These are phyloP conservation scores for Vitis hybrid DNA, from an alignment of 177 flowering plant genomes.

Conservation along the genomic window DNA sequence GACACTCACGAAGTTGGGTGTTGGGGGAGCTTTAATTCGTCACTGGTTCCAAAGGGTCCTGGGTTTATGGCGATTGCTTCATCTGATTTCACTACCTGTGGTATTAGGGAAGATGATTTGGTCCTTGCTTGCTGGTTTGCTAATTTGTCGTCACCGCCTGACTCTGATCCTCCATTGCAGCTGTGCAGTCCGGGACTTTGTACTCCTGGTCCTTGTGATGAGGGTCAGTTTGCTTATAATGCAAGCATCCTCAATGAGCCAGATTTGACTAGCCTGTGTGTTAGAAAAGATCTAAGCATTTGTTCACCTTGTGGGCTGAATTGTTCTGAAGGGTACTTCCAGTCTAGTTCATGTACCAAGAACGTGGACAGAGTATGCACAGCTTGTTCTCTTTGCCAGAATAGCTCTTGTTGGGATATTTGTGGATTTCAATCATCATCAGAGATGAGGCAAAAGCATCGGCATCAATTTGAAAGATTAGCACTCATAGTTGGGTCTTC, in stretches of 20 bases:
- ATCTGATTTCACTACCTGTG: conserved; percentile 66
- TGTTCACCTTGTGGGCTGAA: conserved; percentile 78
- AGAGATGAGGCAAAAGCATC: conserved; percentile 22
- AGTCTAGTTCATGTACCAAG: conserved; percentile 67
- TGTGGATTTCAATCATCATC: conserved; percentile 47
- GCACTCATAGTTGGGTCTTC: conserved; percentile 51
- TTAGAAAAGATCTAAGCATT: conserved; percentile 53
- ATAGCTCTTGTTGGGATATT: conserved; percentile 69
- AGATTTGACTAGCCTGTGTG: conserved; percentile 68
- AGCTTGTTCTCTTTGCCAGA: conserved; percentile 87
- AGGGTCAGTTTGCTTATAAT: conserved; percentile 67
- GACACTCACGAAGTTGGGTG: conserved; percentile 79
- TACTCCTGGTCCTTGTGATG: conserved; percentile 45
- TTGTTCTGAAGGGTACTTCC: conserved; percentile 70
- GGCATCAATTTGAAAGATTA: conserved; percentile 33
- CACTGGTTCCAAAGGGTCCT: conserved; percentile 57
- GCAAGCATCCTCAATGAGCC: conserved; percentile 76
- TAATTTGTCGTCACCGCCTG: conserved; percentile 28
- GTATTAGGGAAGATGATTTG: conserved; percentile 78
- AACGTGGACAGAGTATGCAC: conserved; percentile 82
- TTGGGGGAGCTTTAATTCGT: conserved; percentile 74
- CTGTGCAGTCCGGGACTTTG: conserved; percentile 87
- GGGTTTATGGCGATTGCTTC: conserved; percentile 83
- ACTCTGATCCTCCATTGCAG: conserved; percentile 77
- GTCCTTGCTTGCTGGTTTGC: conserved; percentile 81